Base-by-base conservation (phyloP, 176 grass and related monocot genomes). In the Rhynchospora breviuscula region DNA sequence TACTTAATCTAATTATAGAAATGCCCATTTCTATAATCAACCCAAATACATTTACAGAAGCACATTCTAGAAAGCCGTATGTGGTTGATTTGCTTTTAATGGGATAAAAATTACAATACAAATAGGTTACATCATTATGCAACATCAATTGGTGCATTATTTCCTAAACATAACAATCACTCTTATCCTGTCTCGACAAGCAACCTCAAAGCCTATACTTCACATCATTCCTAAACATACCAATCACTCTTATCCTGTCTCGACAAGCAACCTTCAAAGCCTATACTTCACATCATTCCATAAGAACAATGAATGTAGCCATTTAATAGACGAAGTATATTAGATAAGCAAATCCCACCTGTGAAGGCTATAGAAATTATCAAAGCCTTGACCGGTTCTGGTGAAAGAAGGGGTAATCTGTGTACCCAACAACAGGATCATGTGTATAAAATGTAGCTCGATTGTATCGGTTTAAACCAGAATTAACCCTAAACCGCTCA, bases 381-480 rank as follows among this genome's bases (percentile, higher is more conserved):
- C 67, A 92, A 87, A 92, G 61, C 57, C 86, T 90, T 29, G 93
- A 84, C 59, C 79, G 84, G 10, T 78, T 91, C 78, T 90, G 78
- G 53, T 73, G 54, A 25, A 99, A 82, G 85, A 91, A 92, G 10
- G 96, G 88, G 68, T 99, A 99, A 82, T 99, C 93, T 0, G 96
- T 95, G 89, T 95, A 99, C 11, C 96, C 96, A 2, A 99, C 96
- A 29, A 99, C 86, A 0, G 89, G 93, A 25, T 95, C 89, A 17
- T 83, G 60, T 0, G 96, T 98, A 89, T 98, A 98, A 87, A 98
- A 98, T n/a, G 96, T 98, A 70, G 89, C 90, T 53, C 96, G 72
- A 58, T 83, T 82, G 76, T 98, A 98, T 79, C 67, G 85, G 76
- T 62, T 93, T 7, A 98, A 89, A 59, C 43, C 67, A 33, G 84